Percentiles rank a stretch among this genome's conserved stretches.
These are phyloP conservation scores for Phyllosticta citribraziliensis DNA, from an alignment of 2,329 filamentous ascomycete genomes.

Conservation along the genomic window DNA sequence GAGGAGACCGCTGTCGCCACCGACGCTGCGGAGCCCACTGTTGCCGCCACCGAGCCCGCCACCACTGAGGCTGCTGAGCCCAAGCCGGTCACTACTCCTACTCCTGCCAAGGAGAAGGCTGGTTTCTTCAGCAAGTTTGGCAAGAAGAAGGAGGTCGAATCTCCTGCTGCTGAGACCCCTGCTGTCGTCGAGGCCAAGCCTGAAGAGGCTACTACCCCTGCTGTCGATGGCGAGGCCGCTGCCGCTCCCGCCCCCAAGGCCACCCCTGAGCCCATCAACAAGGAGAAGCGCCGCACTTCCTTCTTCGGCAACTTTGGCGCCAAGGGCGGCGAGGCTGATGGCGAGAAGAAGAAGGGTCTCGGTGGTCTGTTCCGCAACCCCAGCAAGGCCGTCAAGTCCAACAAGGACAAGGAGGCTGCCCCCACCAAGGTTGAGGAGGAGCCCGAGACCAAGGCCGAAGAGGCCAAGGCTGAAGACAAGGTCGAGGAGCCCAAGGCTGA, in stretches of 20 bases:
- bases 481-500: slow-evolving; percentile 14
- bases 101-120: slow-evolving; percentile 40
- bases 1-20: slow-evolving; percentile 13
- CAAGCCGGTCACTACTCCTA: slow-evolving; percentile 29
- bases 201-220: slow-evolving; percentile 13
- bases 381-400: slow-evolving; percentile 22
- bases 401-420: slow-evolving; percentile 16
- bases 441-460: slow-evolving; percentile 20
- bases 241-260: slow-evolving; percentile 16
- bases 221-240: slow-evolving; percentile 14
- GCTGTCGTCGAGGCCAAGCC: slow-evolving; percentile 20
- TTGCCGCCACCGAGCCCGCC: slow-evolving; percentile 11
- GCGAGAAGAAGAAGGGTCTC: slow-evolving; percentile 20
- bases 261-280: slow-evolving; percentile 30
- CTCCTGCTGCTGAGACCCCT: slow-evolving; percentile 33
- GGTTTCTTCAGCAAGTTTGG: slow-evolving; percentile 55
- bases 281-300: slow-evolving; percentile 43
- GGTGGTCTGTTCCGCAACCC: slow-evolving; percentile 28
- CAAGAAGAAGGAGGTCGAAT: slow-evolving; percentile 64
- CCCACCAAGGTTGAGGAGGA: slow-evolving; percentile 22
- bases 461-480: slow-evolving; percentile 16
- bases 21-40: slow-evolving; percentile 9
- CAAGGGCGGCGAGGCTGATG: slow-evolving; percentile 27
- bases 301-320: slow-evolving; percentile 40
- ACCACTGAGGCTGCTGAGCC: slow-evolving; percentile 23